A percentile compares a stretch with the other conserved stretches of the same genome.
Evolutionary conservation across 2,329 filamentous ascomycete genomes (phyloP).

Genomic region (Periconia digitata): DNA sequence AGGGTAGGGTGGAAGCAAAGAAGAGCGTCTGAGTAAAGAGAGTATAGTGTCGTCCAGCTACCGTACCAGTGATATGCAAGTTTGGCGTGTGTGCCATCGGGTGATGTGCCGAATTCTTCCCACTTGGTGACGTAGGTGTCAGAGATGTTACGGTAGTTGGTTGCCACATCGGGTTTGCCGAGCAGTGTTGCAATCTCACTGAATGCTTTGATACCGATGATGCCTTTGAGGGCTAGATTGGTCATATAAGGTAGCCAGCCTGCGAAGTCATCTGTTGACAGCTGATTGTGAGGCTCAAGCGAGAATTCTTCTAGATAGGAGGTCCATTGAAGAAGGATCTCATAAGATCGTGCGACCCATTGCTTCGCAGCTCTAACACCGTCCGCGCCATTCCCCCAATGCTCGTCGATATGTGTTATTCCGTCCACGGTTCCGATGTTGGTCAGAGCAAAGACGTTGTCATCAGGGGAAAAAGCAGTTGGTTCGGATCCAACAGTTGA

Average conservation of each 20-base stretch:
- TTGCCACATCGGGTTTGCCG: constrained; percentile 58
- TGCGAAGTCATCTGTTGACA: constrained; percentile 84
- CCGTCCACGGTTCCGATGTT: constrained; percentile 53
- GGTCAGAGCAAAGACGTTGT: constrained; percentile 51
- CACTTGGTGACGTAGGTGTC: constrained; percentile 71
- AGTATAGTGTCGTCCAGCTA: constrained; percentile 84
- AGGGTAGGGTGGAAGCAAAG: constrained; percentile 74
- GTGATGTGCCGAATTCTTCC: constrained; percentile 70
- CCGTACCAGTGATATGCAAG: constrained; percentile 79
- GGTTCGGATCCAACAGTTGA: constrained; percentile 47
- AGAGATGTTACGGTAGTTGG: constrained; percentile 64
- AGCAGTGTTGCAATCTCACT: constrained; percentile 66
- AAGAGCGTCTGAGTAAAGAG: constrained; percentile 77
- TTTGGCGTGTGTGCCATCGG: constrained; percentile 70
- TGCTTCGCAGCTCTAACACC: constrained; percentile 60
- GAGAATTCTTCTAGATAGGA: constrained; percentile 75
- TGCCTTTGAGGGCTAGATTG: constrained; percentile 81
- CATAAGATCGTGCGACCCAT: constrained; percentile 71
- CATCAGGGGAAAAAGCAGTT: constrained; percentile 8
- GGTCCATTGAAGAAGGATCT: constrained; percentile 76
- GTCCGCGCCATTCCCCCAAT: constrained; percentile 59
- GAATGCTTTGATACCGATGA: constrained; percentile 80
- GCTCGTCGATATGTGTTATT: constrained; percentile 61
- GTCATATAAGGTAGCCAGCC: constrained; percentile 77
- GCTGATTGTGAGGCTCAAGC: constrained; percentile 72